Conservation (phyloP, 2,329 filamentous ascomycete genomes). For the Clarireedia monteithiana region DNA sequence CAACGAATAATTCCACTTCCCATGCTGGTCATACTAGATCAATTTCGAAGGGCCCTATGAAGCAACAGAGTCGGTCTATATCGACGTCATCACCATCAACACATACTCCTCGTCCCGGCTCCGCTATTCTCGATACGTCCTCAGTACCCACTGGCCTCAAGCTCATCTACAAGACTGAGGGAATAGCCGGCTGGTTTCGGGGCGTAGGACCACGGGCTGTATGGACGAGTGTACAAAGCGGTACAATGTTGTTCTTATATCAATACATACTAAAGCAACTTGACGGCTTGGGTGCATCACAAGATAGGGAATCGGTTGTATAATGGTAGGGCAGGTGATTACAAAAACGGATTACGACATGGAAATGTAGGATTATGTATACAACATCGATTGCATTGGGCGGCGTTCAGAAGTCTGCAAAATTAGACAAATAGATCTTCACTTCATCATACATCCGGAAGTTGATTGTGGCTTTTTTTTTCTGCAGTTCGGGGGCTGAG, state of each 20-base stretch:
- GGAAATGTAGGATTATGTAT: slow-evolving; percentile 10
- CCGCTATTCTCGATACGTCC: slow-evolving; percentile 76
- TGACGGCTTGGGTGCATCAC: slow-evolving; percentile 37
- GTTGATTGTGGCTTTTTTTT: too few relatives aligned
- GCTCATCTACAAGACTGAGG: slow-evolving; percentile 86
- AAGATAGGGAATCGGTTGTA: slow-evolving; percentile 18
- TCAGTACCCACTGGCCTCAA: slow-evolving; percentile 78
- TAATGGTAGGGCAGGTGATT: slow-evolving; percentile 10
- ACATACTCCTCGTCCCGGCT: slow-evolving; percentile 69
- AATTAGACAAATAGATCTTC: slow-evolving; percentile 11
- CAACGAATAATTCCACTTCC: slow-evolving; percentile 2
- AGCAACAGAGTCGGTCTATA: slow-evolving; percentile 60
- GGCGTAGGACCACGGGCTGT: slow-evolving; percentile 88
- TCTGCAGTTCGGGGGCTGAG: too few relatives aligned
- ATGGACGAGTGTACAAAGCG: slow-evolving; percentile 96
- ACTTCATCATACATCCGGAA: background rate
- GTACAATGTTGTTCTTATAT: slow-evolving; percentile 94
- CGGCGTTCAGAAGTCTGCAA: slow-evolving; percentile 2
- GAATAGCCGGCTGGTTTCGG: slow-evolving; percentile 82
- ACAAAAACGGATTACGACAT: background rate
- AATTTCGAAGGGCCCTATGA: slow-evolving; percentile 14
- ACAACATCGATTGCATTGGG: slow-evolving; percentile 3
- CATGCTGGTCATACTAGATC: slow-evolving; percentile 17
- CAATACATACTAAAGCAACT: slow-evolving; percentile 77
- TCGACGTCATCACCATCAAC: slow-evolving; percentile 88